Conservation (phyloP, 768 basidiomycete species). For the Auriscalpium vulgare region DNA sequence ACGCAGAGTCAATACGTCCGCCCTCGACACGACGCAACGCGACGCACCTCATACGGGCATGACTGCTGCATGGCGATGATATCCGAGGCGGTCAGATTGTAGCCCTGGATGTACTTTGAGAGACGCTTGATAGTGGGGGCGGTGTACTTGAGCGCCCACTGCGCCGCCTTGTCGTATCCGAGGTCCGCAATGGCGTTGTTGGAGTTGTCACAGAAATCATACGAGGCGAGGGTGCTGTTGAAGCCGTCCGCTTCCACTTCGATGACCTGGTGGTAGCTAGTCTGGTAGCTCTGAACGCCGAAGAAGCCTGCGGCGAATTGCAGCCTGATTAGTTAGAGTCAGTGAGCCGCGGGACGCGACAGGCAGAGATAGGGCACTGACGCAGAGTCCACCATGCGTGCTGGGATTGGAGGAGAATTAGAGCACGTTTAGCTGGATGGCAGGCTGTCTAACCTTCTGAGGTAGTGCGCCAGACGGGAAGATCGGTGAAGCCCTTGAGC, state of each 20-base stretch:
- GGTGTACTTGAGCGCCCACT: slow-evolving; percentile 36
- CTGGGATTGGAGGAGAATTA: neutral
- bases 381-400: slow-evolving; percentile 29
- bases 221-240: slow-evolving; percentile 42
- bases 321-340: slow-evolving; percentile 16
- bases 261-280: slow-evolving; percentile 39
- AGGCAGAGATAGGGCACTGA: slow-evolving; percentile 6
- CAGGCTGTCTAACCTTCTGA: slow-evolving; percentile 26
- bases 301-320: slow-evolving; percentile 48
- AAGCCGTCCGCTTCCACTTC: slow-evolving; percentile 35
- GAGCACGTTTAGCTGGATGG: neutral
- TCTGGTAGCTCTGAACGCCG: slow-evolving; percentile 32
- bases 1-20: neutral
- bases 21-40: neutral
- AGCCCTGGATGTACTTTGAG: slow-evolving; percentile 23
- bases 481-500: slow-evolving; percentile 31
- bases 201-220: slow-evolving; percentile 25
- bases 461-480: slow-evolving; percentile 45
- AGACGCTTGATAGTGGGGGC: slow-evolving; percentile 28
- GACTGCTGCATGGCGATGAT: slow-evolving; percentile 29
- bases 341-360: slow-evolving; percentile 20
- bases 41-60: slow-evolving; percentile 32
- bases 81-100: slow-evolving; percentile 23
- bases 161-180: slow-evolving; percentile 15
- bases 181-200: slow-evolving; percentile 19